These are phyloP conservation scores for Sutorius australiensis DNA, from an alignment of 768 basidiomycete species.

Conservation along the genomic window DNA sequence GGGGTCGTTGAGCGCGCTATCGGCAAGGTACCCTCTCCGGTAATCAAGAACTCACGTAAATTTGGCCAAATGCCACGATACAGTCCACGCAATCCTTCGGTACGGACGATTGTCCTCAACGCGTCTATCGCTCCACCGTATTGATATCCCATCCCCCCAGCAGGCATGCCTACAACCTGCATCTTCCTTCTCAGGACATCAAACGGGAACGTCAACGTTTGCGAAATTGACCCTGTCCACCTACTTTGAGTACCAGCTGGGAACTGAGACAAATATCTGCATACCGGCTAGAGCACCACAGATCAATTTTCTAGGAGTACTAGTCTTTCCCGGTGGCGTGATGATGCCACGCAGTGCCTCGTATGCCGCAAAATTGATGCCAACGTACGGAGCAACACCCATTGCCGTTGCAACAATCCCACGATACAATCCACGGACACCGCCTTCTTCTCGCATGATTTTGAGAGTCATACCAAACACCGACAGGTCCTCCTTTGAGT, in stretches of 20 bases:
- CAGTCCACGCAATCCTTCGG: conserved; percentile 73
- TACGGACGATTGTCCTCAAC: conserved; percentile 57
- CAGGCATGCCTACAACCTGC: conserved; percentile 84
- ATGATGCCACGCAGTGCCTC: conserved; percentile 73
- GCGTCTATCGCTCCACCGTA: conserved; percentile 84
- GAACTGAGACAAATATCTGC: conserved; percentile 11
- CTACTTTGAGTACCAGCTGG: conserved; percentile 2
- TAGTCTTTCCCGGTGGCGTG: conserved; percentile 79
- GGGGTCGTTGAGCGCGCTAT: conserved; percentile 8
- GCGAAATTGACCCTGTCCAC: conserved; percentile 74
- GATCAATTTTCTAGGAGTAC: conserved; percentile 60
- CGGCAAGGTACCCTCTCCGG: conserved; percentile 4
- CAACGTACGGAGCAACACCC: conserved; percentile 87
- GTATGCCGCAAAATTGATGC: conserved; percentile 94
- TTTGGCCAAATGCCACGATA: conserved; percentile 91
- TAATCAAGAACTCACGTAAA: conserved; percentile 51
- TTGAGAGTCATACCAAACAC: conserved; percentile 89
- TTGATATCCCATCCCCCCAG: conserved; percentile 52
- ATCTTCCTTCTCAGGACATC: conserved; percentile 94
- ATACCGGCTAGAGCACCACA: conserved; percentile 87
- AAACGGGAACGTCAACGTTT: conserved; percentile 93
- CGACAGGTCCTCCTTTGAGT: conserved; percentile 54
- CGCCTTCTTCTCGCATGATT: conserved; percentile 91
- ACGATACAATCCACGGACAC: conserved; percentile 80
- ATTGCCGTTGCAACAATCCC: conserved; percentile 81